Evolutionary conservation across 768 basidiomycete species (phyloP), one percentile per base, ranked within the genome.

Genomic region (Obba rivulosa): DNA sequence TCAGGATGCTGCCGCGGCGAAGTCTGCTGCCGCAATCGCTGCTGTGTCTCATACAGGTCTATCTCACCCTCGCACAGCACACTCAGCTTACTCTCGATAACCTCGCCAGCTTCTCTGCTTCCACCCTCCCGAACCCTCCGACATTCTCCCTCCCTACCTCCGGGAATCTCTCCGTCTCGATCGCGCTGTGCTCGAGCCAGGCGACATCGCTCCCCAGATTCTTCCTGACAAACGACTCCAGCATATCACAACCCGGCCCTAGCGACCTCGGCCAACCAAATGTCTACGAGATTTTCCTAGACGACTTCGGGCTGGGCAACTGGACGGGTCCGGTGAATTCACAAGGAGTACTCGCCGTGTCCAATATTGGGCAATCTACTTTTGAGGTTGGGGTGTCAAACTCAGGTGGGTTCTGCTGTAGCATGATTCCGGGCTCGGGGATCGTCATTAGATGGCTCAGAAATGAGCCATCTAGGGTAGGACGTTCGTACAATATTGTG

Each of bases 321-420:
- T 83, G 80, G 74, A 72, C 68, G 0, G 79, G 80, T 0, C 21
- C 54, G 14, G 70, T 78, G 37, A 51, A 60, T 0, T 55, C 63
- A 3, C 83, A 81, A 1, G 85, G 79, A 1, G 64, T 76, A 18
- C 58, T 89, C 21, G 69, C 74, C 0, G 71, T 85, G 7, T 70
- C 75, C 37, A 60, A 61, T 23, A 58, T 60, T 36, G 62, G 59
- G 14, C 62, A 71, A 39, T 64, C 73, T 22, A 65, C 76, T 0
- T 82, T 85, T 49, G 77, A 89, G 57, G 55, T 88, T 11, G 79
- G 75, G 3, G 66, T 82, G 1, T 83, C 83, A 66, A 48, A 65
- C 31, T 41, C 45, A 21, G 60, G 62, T 59, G 46, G 57, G 60
- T 56, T 14, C 11, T 37, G 34, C 28, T 31, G 28, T 5, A 31